Conservation (phyloP, 192 early-diverging fungal species). For the Coemansia sp. region DNA sequence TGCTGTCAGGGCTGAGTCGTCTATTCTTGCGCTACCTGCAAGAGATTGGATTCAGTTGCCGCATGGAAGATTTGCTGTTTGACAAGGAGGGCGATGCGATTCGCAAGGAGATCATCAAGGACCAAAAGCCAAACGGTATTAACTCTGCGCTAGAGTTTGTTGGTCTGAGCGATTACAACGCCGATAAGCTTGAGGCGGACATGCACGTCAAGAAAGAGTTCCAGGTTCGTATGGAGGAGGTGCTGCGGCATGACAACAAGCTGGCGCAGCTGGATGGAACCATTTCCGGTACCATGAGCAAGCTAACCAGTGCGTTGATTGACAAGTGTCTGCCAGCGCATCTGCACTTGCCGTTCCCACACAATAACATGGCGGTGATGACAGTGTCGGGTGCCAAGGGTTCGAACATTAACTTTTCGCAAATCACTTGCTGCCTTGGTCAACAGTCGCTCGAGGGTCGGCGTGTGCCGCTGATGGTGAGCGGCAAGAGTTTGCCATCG, state of each 20-base stretch:
- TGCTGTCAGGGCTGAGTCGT: conserved; percentile 87
- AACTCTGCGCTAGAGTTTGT: conserved; percentile 76
- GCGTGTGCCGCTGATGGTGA: conserved; percentile 96
- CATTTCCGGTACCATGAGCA: conserved; percentile 82
- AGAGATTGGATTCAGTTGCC: conserved; percentile 88
- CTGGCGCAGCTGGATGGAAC: conserved; percentile 86
- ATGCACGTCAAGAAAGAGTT: conserved; percentile 58
- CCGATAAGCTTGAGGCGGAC: conserved; percentile 35
- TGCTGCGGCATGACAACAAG: conserved; percentile 79
- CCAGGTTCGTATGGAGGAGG: conserved; percentile 76
- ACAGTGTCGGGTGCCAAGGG: conserved; percentile 98
- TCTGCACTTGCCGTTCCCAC: conserved; percentile 72
- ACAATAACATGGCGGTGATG: conserved; percentile 99
- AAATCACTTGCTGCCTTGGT: conserved; percentile 96
- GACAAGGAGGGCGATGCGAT: conserved; percentile 76
- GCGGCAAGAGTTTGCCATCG: conserved; percentile 93
- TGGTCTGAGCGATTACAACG: conserved; percentile 58
- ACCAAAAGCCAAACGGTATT: conserved; percentile 63
- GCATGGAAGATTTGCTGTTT: conserved; percentile 97
- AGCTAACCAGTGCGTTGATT: conserved; percentile 63
- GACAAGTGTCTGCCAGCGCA: conserved; percentile 36
- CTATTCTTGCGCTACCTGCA: conserved; percentile 90
- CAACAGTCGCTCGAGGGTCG: conserved; percentile 98
- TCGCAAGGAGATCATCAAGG: conserved; percentile 71
- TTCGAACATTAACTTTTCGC: conserved; percentile 89